phyloP scores from a whole-genome alignment of 2,329 filamentous ascomycete genomes.

The Lachnum nothofagi region DNA sequence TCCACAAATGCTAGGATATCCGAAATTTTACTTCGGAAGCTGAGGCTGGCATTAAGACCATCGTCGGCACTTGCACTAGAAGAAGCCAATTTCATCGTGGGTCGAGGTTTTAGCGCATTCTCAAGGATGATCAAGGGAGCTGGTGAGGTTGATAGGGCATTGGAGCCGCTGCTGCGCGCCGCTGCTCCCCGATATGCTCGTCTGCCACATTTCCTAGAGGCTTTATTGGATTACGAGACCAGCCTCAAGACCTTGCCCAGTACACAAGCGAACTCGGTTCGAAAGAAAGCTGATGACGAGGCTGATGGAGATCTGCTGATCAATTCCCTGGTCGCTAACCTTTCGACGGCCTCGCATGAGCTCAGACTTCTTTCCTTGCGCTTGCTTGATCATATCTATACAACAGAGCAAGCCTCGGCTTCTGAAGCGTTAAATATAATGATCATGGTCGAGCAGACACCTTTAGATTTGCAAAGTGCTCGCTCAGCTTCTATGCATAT shows the following conservation, averaged over 20 bases:
- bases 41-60: constrained; percentile 60
- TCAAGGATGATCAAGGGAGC: constrained; percentile 58
- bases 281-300: constrained; percentile 34
- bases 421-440: constrained; percentile 57
- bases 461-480: constrained; percentile 69
- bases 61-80: constrained; percentile 55
- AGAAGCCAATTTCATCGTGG: constrained; percentile 67
- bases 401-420: constrained; percentile 42
- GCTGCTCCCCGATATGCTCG: constrained; percentile 63
- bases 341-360: constrained; percentile 69
- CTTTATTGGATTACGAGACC: constrained; percentile 51
- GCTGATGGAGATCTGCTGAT: constrained; percentile 57
- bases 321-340: constrained; percentile 62
- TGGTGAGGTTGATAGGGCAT: constrained; percentile 51
- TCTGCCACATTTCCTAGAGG: constrained; percentile 61
- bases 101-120: constrained; percentile 69
- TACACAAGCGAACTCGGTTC: constrained; percentile 5
- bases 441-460: constrained; percentile 73
- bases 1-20: constrained; percentile 63
- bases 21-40: constrained; percentile 59
- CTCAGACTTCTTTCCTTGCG: constrained; percentile 69
- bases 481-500: constrained; percentile 80
- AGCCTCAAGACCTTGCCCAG: constrained; percentile 23
- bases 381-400: constrained; percentile 60
- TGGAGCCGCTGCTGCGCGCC: constrained; percentile 62